Evolutionary conservation across 2,329 filamentous ascomycete genomes (phyloP).

Genomic region (Fusarium incarnatum): DNA sequence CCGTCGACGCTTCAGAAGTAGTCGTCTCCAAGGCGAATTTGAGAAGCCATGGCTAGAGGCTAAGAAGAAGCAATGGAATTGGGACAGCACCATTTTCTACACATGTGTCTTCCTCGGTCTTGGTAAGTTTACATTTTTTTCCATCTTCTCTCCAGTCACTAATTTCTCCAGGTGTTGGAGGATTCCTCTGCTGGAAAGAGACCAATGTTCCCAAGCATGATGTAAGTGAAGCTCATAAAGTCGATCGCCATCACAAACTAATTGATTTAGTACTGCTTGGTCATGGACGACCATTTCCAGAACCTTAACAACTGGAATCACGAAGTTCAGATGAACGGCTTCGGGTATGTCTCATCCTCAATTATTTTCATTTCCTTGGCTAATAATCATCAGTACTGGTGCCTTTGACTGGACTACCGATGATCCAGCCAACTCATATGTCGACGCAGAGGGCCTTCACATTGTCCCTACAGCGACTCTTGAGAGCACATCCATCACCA

Average conservation of each 20-base stretch:
- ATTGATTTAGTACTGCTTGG: slow-evolving; percentile 39
- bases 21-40: slow-evolving; percentile 41
- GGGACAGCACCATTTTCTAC: slow-evolving; percentile 47
- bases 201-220: slow-evolving; percentile 36
- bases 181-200: slow-evolving; percentile 39
- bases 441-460: slow-evolving; percentile 60
- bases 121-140: slow-evolving; percentile 7
- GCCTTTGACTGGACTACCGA: slow-evolving; percentile 65
- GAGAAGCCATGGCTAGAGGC: slow-evolving; percentile 45
- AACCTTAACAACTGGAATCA: slow-evolving; percentile 59
- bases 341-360: slow-evolving; percentile 48
- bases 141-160: neutral
- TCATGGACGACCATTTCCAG: slow-evolving; percentile 43
- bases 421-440: slow-evolving; percentile 59
- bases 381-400: slow-evolving; percentile 44
- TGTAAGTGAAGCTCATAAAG: slow-evolving; percentile 1
- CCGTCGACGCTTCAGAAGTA: slow-evolving; percentile 50
- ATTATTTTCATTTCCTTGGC: rapidly evolving
- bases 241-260: neutral
- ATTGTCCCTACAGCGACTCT: slow-evolving; percentile 63
- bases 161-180: slow-evolving; percentile 28
- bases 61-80: slow-evolving; percentile 41
- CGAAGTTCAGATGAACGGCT: slow-evolving; percentile 56
- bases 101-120: slow-evolving; percentile 37
- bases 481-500: slow-evolving; percentile 46